Percentiles rank a stretch among this genome's conserved stretches.
Evolutionary conservation across 78 protist species (phyloP).

Genomic region (Cavenderia fasciculata): DNA sequence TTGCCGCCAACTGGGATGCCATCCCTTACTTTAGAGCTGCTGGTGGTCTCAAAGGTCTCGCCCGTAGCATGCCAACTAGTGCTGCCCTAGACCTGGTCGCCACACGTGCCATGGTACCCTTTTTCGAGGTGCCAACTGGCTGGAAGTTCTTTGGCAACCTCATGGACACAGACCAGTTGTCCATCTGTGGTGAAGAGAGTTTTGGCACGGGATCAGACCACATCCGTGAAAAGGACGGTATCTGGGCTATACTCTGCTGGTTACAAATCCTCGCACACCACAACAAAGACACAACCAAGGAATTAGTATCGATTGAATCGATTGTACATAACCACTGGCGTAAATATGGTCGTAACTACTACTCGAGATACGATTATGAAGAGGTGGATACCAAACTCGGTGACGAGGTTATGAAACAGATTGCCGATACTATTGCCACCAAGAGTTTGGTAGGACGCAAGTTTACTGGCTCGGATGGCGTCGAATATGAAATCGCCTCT

Average conservation of each 20-base stretch:
- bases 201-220: constrained; percentile 98
- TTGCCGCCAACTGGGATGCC: constrained; percentile 88
- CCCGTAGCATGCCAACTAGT: constrained; percentile 98
- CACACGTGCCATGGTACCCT: constrained; percentile 9
- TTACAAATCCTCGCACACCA: constrained; percentile 82
- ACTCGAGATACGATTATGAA: constrained; percentile 95
- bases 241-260: constrained; percentile 97
- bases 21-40: constrained; percentile 86
- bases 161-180: constrained; percentile 91
- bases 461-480: constrained; percentile 3
- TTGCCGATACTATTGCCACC: constrained; percentile 9
- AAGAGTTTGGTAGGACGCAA: constrained; percentile 3
- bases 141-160: constrained; percentile 99
- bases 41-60: constrained; percentile 90
- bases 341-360: constrained; percentile 95
- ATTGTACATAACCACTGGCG: constrained; percentile 90
- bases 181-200: constrained; percentile 96
- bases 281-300: constrained; percentile 4
- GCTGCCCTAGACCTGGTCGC: constrained; percentile 91
- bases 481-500: not conserved
- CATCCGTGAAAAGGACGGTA: constrained; percentile 99
- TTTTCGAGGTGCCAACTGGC: constrained; percentile 96
- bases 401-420: constrained; percentile 70
- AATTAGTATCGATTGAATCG: constrained; percentile 82
- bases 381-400: constrained; percentile 83